Base-by-base conservation (phyloP, 2,329 filamentous ascomycete species). In the Claviceps fusiformis region DNA sequence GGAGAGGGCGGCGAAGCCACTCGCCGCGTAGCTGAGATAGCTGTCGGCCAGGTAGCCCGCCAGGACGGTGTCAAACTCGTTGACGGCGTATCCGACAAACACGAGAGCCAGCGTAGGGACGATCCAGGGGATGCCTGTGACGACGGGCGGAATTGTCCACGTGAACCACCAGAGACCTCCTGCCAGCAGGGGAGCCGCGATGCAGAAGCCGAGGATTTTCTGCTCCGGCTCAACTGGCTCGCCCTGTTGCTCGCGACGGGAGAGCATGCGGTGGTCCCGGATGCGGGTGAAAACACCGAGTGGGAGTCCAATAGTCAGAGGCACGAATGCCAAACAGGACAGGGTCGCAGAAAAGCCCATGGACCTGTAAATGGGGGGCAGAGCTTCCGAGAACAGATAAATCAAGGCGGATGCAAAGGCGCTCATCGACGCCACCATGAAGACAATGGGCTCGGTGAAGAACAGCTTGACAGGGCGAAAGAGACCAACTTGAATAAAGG, bases 361-460 rank as follows among this genome's bases (percentile, higher is more conserved):
- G 15, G 46, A 48, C 5, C n/a, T 5, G 13, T 31, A 31, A 29
- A 48, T 33, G 46, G 27, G 46, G 2, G 46, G 46, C 7, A 52
- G 50, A 8, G 50, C 39, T n/a, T 52, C 50, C n/a, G 50, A 44
- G 50, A 52, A 52, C 10, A 52, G 37, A 37, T 52, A 52, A 4
- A 52, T 33, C 8, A 52, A 24, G 27, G 37, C 50, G 3, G 50
- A 31, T 5, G 50, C 50, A 15, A 52, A 52, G 8, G 50, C 50
- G 50, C 50, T 52, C 17, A 52, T 52, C 11, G 39, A 11, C 27
- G 50, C 10, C 3, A 52, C 50, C 50, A 52, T 44, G 37, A 52
- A 52, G 39, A 52, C 50, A 19, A 52, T 52, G 24, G 50, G 50
- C 39, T 52, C 50, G 27, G 50, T 52, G 50, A 52, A 52, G 39